Evolutionary conservation across 2,329 filamentous ascomycete genomes (phyloP).

Genomic region (Capronia epimyces): DNA sequence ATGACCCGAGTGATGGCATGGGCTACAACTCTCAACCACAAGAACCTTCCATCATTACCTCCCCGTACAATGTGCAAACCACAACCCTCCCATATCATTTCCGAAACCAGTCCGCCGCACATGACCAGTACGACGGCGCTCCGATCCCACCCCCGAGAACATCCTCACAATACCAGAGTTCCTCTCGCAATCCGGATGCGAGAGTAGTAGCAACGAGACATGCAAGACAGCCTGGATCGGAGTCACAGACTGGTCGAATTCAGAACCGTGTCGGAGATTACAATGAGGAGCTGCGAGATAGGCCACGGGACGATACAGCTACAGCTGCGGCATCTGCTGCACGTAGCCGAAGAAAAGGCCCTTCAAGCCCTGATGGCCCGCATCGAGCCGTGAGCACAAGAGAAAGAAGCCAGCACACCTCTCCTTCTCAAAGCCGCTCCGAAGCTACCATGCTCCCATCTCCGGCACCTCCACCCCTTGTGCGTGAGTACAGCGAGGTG

Average conservation of each 20-base stretch:
- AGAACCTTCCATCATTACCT: slow-evolving; percentile 9
- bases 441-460: slow-evolving; percentile 49
- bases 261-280: slow-evolving; percentile 38
- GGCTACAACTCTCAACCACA: slow-evolving; percentile 15
- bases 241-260: slow-evolving; percentile 31
- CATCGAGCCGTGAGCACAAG: slow-evolving; percentile 40
- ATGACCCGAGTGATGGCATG: slow-evolving; percentile 5
- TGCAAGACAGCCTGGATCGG: slow-evolving; percentile 33
- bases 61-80: slow-evolving; percentile 15
- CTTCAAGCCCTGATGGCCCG: slow-evolving; percentile 44
- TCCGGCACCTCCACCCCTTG: slow-evolving; percentile 55
- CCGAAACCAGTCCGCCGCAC: slow-evolving; percentile 34
- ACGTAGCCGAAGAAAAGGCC: slow-evolving; percentile 45
- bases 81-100: slow-evolving; percentile 27
- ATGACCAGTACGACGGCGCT: slow-evolving; percentile 54
- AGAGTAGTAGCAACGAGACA: slow-evolving; percentile 40
- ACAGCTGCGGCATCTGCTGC: slow-evolving; percentile 34
- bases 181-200: slow-evolving; percentile 31
- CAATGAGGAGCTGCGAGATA: slow-evolving; percentile 41
- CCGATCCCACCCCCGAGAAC: slow-evolving; percentile 74
- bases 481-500: slow-evolving; percentile 72
- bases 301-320: slow-evolving; percentile 33
- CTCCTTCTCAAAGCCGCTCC: slow-evolving; percentile 32
- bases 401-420: slow-evolving; percentile 37
- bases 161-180: slow-evolving; percentile 62